Conservation (phyloP, 129 eudicot species). For the Saussurea involucrata region DNA sequence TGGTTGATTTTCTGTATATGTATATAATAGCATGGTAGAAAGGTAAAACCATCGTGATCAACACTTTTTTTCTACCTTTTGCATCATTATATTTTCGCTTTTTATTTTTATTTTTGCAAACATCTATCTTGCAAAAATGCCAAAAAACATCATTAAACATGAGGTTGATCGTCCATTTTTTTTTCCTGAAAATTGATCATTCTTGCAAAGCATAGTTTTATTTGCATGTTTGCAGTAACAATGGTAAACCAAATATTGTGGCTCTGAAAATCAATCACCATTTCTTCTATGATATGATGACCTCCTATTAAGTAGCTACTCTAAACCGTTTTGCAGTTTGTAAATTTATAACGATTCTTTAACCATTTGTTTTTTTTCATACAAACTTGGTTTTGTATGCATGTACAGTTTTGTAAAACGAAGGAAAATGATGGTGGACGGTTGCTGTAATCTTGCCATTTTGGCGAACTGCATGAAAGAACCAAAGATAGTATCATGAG, state of each 20-base stretch:
- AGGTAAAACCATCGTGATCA: not conserved
- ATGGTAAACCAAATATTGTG: not conserved
- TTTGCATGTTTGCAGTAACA: not conserved
- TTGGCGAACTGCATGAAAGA: not conserved
- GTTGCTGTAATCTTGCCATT: not conserved
- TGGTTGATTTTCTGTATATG: not conserved
- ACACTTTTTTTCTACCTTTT: too few relatives aligned
- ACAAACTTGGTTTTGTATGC: not conserved
- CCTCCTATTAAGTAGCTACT: not conserved
- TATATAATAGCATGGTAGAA: not conserved
- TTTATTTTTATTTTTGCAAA: too few relatives aligned
- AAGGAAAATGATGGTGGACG: constrained; percentile 2
- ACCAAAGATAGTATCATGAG: not conserved
- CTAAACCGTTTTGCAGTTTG: not conserved
- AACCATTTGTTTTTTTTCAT: not conserved
- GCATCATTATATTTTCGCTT: not conserved
- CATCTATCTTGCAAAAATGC: not conserved
- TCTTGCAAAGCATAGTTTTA: not conserved
- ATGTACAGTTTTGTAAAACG: not conserved
- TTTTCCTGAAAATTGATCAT: not conserved
- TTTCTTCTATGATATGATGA: too few relatives aligned
- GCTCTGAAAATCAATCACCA: not conserved
- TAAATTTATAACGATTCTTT: not conserved
- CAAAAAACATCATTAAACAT: not conserved
- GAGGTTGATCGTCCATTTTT: not conserved